phyloP scores from a whole-genome alignment of 805 yeast genomes.

The Wickerhamiella sorbophila region DNA sequence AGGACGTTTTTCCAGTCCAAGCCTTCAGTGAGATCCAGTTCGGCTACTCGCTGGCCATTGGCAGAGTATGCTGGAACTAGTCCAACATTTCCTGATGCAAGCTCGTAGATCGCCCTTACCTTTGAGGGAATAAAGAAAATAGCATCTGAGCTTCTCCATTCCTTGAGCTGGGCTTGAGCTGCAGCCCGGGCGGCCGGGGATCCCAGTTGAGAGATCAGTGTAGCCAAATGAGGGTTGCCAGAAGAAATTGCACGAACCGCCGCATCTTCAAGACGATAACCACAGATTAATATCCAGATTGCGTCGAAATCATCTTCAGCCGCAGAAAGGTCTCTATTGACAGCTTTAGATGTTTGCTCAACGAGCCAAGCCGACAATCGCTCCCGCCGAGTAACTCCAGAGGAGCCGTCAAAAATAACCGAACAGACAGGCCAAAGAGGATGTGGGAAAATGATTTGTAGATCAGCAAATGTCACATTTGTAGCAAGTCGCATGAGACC shows the following conservation, averaged over 20 bases:
- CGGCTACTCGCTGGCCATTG: slow-evolving; percentile 10
- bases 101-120: slow-evolving; percentile 44
- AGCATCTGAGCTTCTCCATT: slow-evolving; percentile 42
- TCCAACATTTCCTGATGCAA: slow-evolving; percentile 36
- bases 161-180: slow-evolving; percentile 47
- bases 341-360: slow-evolving; percentile 28
- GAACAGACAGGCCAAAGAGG: slow-evolving; percentile 43
- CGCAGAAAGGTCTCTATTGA: slow-evolving; percentile 22
- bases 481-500: slow-evolving; percentile 4
- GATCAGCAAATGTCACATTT: slow-evolving; percentile 1
- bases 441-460: slow-evolving; percentile 7
- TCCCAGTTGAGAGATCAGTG: slow-evolving; percentile 52
- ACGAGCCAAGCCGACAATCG: slow-evolving; percentile 45
- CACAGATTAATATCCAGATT: slow-evolving; percentile 32
- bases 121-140: slow-evolving; percentile 36
- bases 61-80: slow-evolving; percentile 15
- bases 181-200: slow-evolving; percentile 40
- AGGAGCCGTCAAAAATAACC: slow-evolving; percentile 40
- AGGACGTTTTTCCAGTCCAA: slow-evolving; percentile 56
- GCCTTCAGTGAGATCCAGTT: slow-evolving; percentile 24
- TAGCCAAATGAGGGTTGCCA: slow-evolving; percentile 55
- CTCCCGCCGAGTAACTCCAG: slow-evolving; percentile 13
- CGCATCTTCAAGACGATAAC: slow-evolving; percentile 50
- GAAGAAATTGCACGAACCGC: slow-evolving; percentile 43
- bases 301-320: slow-evolving; percentile 29